Conservation (phyloP, 129 eudicot species). For the Centaurea solstitialis region DNA sequence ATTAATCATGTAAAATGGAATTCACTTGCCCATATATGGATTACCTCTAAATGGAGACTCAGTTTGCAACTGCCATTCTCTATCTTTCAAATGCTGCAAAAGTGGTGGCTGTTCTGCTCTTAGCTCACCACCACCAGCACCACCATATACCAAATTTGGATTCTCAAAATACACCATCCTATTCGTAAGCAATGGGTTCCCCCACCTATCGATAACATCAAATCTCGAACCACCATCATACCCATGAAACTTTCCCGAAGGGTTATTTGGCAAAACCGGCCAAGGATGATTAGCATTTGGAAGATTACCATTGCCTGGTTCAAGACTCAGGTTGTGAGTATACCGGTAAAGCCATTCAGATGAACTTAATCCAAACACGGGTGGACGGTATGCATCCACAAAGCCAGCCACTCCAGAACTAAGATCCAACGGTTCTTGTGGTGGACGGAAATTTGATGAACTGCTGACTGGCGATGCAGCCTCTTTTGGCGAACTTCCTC, state of each 20-base stretch:
- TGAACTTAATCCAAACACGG: conserved; percentile 65
- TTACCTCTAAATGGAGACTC: conserved; percentile 57
- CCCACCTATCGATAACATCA: conserved; percentile 68
- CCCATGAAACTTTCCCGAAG: conserved; percentile 33
- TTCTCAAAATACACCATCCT: conserved; percentile 50
- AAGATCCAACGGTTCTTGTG: conserved; percentile 38
- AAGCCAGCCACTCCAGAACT: conserved; percentile 41
- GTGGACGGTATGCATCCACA: conserved; percentile 61
- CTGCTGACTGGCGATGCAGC: conserved; percentile 62
- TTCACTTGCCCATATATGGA: conserved; percentile 65
- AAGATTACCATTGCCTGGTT: conserved; percentile 13
- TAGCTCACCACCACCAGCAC: conserved; percentile 37
- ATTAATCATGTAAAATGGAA: not conserved
- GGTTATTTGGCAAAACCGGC: conserved; percentile 43
- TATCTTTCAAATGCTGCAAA: conserved; percentile 71
- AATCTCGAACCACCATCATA: conserved; percentile 52
- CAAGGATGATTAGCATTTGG: conserved; percentile 29
- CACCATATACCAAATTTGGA: conserved; percentile 35
- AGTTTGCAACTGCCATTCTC: conserved; percentile 65
- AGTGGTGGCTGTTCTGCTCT: conserved; percentile 51
- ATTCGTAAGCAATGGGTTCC: conserved; percentile 51
- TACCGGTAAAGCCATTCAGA: conserved; percentile 91
- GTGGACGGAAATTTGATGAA: conserved; percentile 28
- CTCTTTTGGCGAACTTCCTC: conserved; percentile 38
- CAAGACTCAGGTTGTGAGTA: conserved; percentile 50